Conservation (phyloP, 2,329 filamentous ascomycete species). For the Penicillium aurantiogriseum region DNA sequence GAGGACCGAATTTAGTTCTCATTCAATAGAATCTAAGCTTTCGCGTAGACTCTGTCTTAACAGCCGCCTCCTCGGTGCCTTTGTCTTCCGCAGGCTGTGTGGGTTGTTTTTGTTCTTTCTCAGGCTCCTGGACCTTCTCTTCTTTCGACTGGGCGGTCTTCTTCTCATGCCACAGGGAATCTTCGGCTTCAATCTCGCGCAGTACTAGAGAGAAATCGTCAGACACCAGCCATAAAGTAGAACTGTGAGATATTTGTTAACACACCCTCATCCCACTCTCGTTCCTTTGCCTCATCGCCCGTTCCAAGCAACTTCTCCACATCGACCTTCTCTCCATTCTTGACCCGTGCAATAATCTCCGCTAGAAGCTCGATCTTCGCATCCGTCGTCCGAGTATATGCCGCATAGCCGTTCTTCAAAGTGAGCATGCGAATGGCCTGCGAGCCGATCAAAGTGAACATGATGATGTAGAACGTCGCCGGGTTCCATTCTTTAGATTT, state of each 20-base stretch:
- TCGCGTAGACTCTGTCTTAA: slow-evolving; percentile 18
- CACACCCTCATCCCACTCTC: slow-evolving; percentile 83
- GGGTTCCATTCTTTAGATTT: slow-evolving; percentile 72
- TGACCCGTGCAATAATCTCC: slow-evolving; percentile 56
- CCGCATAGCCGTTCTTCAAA: slow-evolving; percentile 70
- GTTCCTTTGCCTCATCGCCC: slow-evolving; percentile 70
- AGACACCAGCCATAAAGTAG: not conserved
- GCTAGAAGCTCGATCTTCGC: slow-evolving; percentile 72
- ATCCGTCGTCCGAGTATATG: slow-evolving; percentile 73
- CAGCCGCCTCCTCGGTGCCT: slow-evolving; percentile 13
- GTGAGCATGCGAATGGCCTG: slow-evolving; percentile 93
- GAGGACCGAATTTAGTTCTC: not conserved
- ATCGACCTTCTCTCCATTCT: slow-evolving; percentile 65
- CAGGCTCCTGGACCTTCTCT: slow-evolving; percentile 2
- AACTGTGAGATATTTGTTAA: slow-evolving; percentile 7
- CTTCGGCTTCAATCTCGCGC: slow-evolving; percentile 42
- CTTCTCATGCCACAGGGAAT: slow-evolving; percentile 39
- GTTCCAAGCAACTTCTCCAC: slow-evolving; percentile 80
- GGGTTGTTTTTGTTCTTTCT: slow-evolving; percentile 11
- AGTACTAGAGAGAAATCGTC: slow-evolving; percentile 32
- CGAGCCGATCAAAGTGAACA: slow-evolving; percentile 85
- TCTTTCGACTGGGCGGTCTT: slow-evolving; percentile 12
- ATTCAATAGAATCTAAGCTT: slow-evolving; percentile 34
- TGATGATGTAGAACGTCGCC: slow-evolving; percentile 76
- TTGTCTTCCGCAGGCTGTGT: slow-evolving; percentile 14